phyloP scores from a whole-genome alignment of 805 yeast genomes.

The Phaffomyces thermotolerans region DNA sequence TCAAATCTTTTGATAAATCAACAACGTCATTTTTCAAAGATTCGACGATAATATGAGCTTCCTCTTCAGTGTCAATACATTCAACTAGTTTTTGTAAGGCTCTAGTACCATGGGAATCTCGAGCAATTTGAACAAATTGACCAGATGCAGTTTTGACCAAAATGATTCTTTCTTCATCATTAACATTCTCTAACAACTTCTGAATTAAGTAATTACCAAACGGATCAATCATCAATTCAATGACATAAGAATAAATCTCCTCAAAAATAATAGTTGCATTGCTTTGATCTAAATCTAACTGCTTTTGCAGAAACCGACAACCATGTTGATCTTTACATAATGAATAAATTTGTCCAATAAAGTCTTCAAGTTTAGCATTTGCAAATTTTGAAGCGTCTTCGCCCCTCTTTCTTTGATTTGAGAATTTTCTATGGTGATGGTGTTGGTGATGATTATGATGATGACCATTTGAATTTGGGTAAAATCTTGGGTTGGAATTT shows the following conservation, averaged over 20 bases:
- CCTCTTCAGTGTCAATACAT: constrained; percentile 64
- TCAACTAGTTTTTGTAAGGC: constrained; percentile 92
- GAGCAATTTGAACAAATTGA: constrained; percentile 69
- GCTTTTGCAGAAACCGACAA: constrained; percentile 85
- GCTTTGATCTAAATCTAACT: constrained; percentile 57
- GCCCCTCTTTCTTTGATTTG: constrained; percentile 21
- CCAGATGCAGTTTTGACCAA: constrained; percentile 68
- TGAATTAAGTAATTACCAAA: constrained; percentile 96
- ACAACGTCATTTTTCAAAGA: constrained; percentile 68
- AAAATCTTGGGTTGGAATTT: constrained; percentile 13
- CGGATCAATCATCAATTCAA: constrained; percentile 89
- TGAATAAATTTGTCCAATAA: constrained; percentile 64
- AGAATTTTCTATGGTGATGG: constrained; percentile 14
- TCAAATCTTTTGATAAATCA: constrained; percentile 74
- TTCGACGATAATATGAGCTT: constrained; percentile 53
- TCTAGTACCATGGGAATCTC: constrained; percentile 94
- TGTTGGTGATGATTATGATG: constrained; percentile 9
- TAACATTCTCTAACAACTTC: constrained; percentile 74
- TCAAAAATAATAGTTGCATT: constrained; percentile 73
- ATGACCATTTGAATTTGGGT: constrained; percentile 9
- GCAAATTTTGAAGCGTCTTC: constrained; percentile 68
- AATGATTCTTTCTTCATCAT: constrained; percentile 58
- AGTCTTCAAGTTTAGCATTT: constrained; percentile 62
- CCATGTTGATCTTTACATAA: constrained; percentile 96
- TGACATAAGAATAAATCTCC: constrained; percentile 70